Evolutionary conservation across 768 basidiomycete species (phyloP).

Genomic region (Fibroporia radiculosa): DNA sequence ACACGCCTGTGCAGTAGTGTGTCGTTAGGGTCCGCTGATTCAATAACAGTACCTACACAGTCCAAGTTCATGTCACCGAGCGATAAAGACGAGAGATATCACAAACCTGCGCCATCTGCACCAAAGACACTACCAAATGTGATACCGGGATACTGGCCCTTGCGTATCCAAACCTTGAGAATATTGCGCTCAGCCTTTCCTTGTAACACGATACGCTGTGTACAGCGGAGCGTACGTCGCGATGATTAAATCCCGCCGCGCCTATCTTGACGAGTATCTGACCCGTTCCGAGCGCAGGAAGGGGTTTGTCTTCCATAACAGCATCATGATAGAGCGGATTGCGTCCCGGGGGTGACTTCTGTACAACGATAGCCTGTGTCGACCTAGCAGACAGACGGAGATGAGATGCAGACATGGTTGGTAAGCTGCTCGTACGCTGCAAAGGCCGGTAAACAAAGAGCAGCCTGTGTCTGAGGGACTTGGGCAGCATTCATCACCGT

Average conservation of each 20-base stretch:
- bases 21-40: slow-evolving; percentile 45
- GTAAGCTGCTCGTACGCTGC: background rate
- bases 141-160: slow-evolving; percentile 60
- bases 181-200: background rate
- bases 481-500: background rate
- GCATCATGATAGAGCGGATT: slow-evolving; percentile 51
- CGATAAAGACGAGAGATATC: background rate
- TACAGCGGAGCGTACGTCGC: slow-evolving; percentile 41
- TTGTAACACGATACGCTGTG: background rate
- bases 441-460: background rate
- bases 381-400: no score
- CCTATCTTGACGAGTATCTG: slow-evolving; percentile 61
- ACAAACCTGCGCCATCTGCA: slow-evolving; percentile 65
- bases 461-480: background rate
- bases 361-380: slow-evolving; percentile 43
- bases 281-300: slow-evolving; percentile 44
- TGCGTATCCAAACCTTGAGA: slow-evolving; percentile 64
- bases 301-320: slow-evolving; percentile 37
- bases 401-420: slow-evolving; percentile 7
- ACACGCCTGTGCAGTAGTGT: slow-evolving; percentile 55
- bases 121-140: slow-evolving; percentile 54
- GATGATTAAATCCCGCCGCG: slow-evolving; percentile 72
- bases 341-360: slow-evolving; percentile 29
- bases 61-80: background rate
- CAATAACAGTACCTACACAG: slow-evolving; percentile 51